These are phyloP conservation scores for Lolium rigidum DNA, from an alignment of 176 grass and related monocot species.

Conservation along the genomic window DNA sequence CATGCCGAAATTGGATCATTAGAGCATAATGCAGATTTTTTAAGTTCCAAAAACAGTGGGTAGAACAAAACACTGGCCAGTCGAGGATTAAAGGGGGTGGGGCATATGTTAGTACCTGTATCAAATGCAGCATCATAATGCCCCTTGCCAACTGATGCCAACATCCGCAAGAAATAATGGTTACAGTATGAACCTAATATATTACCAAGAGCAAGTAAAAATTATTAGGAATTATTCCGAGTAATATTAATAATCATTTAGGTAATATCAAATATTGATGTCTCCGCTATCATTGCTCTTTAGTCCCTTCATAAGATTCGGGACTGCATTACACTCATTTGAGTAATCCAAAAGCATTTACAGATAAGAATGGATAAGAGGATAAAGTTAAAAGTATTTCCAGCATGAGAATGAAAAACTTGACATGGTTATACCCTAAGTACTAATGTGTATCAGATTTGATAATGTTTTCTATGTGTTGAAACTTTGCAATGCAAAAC, in stretches of 20 bases:
- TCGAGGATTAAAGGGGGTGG: slow-evolving; percentile 16
- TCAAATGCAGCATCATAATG: slow-evolving; percentile 81
- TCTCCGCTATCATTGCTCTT: neutral
- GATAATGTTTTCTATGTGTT: slow-evolving; percentile 12
- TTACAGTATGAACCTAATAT: slow-evolving; percentile 89
- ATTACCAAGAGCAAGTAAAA: slow-evolving; percentile 40
- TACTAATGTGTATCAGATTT: slow-evolving; percentile 6
- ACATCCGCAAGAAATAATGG: slow-evolving; percentile 93
- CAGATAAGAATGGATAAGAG: slow-evolving; percentile 11
- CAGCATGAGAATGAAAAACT: slow-evolving; percentile 7
- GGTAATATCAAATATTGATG: slow-evolving; percentile 18
- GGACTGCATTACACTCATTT: slow-evolving; percentile 15
- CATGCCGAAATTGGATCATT: neutral
- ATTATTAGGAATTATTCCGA: slow-evolving; percentile 23
- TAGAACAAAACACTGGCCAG: slow-evolving; percentile 9
- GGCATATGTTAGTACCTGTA: slow-evolving; percentile 55
- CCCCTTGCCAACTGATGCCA: slow-evolving; percentile 89
- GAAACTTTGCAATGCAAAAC: neutral
- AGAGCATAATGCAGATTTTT: slow-evolving; percentile 26
- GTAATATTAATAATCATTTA: slow-evolving; percentile 5
- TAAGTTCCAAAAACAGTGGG: slow-evolving; percentile 9
- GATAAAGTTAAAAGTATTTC: slow-evolving; percentile 18
- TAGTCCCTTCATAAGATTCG: slow-evolving; percentile 30
- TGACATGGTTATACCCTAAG: neutral
- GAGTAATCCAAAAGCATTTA: slow-evolving; percentile 34